Evolutionary conservation across 2,329 filamentous ascomycete species (phyloP).

Genomic region (Hypoxylon sp.): DNA sequence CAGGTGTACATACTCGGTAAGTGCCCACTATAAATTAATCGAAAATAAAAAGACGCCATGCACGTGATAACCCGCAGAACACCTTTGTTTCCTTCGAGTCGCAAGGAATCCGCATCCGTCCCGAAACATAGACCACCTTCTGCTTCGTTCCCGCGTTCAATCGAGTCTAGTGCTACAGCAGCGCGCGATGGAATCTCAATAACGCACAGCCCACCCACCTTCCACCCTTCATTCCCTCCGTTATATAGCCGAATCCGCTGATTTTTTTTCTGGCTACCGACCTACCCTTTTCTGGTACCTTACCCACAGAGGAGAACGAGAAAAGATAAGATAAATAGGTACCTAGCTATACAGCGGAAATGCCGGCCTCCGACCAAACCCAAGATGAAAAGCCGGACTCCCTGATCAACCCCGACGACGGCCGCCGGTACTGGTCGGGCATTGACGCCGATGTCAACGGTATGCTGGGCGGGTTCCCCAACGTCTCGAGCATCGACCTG

Average conservation of each 20-base stretch:
- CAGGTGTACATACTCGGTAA: not conserved
- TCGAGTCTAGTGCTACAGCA: not conserved
- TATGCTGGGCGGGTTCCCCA: constrained; percentile 81
- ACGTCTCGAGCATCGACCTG: constrained; percentile 79
- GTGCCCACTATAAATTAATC: constrained; percentile 35
- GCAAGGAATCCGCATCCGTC: not conserved
- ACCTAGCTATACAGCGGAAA: constrained; percentile 4
- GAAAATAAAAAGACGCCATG: constrained; percentile 2
- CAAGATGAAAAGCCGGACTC: constrained; percentile 40
- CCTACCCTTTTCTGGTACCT: too few species aligned
- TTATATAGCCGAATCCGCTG: not conserved
- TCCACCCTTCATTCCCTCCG: not conserved
- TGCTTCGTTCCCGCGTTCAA: not conserved
- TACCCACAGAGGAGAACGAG: not conserved
- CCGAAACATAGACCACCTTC: not conserved
- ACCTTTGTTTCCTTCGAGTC: constrained; percentile 1
- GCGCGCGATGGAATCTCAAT: constrained; percentile 24
- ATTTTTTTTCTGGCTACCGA: not conserved
- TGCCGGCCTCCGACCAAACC: constrained; percentile 23
- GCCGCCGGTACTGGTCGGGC: constrained; percentile 64
- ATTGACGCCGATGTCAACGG: constrained; percentile 69
- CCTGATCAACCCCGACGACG: constrained; percentile 51
- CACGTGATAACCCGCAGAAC: constrained; percentile 29
- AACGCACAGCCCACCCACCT: constrained; percentile 5
- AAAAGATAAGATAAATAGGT: not conserved